These are phyloP conservation scores for Zygosaccharomyces gambellarensis DNA, from an alignment of 805 yeast genomes.

Conservation along the genomic window DNA sequence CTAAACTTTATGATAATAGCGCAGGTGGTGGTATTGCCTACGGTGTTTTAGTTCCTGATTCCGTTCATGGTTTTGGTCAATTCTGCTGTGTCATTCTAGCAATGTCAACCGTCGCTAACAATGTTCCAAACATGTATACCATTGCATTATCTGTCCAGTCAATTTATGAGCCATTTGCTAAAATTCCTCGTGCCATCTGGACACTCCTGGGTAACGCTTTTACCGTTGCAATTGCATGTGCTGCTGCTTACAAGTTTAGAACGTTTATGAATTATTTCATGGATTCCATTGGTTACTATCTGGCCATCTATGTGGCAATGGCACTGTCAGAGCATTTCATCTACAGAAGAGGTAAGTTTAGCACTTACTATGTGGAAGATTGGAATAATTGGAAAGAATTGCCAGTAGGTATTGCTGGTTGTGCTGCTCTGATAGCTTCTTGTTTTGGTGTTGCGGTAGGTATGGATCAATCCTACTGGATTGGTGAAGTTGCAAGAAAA, in stretches of 20 bases:
- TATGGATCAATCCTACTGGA: constrained; percentile 82
- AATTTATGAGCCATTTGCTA: constrained; percentile 66
- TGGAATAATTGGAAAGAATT: constrained; percentile 53
- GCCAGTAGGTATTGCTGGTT: constrained; percentile 78
- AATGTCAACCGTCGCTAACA: constrained; percentile 82
- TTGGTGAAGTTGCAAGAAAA: constrained; percentile 57
- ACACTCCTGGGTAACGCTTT: constrained; percentile 68
- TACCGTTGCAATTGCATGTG: constrained; percentile 82
- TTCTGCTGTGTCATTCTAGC: constrained; percentile 83
- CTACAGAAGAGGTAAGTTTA: constrained; percentile 53
- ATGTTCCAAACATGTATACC: constrained; percentile 92
- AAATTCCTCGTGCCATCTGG: constrained; percentile 81
- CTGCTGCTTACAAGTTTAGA: constrained; percentile 74
- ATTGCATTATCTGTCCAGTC: constrained; percentile 84
- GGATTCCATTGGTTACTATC: constrained; percentile 88
- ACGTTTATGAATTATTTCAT: constrained; percentile 77
- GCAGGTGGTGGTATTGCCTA: constrained; percentile 80
- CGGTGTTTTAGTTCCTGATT: constrained; percentile 69
- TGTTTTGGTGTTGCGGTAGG: constrained; percentile 83
- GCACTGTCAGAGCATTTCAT: constrained; percentile 77
- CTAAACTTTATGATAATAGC: constrained; percentile 45
- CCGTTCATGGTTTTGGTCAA: constrained; percentile 84
- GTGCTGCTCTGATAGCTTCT: constrained; percentile 74
- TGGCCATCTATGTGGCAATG: constrained; percentile 78
- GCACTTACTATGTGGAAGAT: constrained; percentile 57